Conservation (phyloP, 805 yeast species). For the Komagataella mondaviorum region DNA sequence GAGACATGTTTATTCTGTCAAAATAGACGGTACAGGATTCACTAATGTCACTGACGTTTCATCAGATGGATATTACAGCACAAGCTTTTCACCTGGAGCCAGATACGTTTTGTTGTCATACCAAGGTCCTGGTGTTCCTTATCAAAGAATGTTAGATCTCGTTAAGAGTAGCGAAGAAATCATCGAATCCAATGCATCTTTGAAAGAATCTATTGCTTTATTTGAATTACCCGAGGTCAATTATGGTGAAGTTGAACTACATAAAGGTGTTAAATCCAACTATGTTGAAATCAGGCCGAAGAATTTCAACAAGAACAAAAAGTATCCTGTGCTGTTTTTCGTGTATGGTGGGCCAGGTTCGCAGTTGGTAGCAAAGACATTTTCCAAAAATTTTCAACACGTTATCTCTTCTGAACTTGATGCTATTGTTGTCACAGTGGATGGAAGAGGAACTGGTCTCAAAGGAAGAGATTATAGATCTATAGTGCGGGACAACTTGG, state of each 20-base stretch:
- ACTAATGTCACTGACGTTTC: conserved; percentile 34
- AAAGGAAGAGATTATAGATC: conserved; percentile 71
- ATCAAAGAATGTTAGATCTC: conserved; percentile 56
- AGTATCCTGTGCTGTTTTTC: conserved; percentile 79
- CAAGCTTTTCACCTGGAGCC: conserved; percentile 69
- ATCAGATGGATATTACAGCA: conserved; percentile 52
- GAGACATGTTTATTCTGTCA: conserved; percentile 67
- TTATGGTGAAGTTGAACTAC: conserved; percentile 38
- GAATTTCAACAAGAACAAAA: conserved; percentile 41
- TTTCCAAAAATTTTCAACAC: conserved; percentile 50
- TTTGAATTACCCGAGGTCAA: conserved; percentile 45
- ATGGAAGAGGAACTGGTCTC: conserved; percentile 94
- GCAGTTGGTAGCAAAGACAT: conserved; percentile 59
- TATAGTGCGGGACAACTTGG: conserved; percentile 69
- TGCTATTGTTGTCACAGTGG: conserved; percentile 87
- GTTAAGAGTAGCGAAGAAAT: conserved; percentile 23
- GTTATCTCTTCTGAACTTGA: conserved; percentile 65
- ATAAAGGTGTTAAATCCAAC: conserved; percentile 34
- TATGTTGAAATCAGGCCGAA: conserved; percentile 69
- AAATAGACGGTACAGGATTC: conserved; percentile 30
- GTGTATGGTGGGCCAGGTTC: conserved; percentile 96
- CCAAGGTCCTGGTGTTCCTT: conserved; percentile 70
- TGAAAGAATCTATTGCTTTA: conserved; percentile 21
- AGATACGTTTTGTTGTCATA: conserved; percentile 60
- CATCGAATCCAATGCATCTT: conserved; percentile 31